These are phyloP conservation scores for Huiozyma naganishii DNA, from an alignment of 805 yeast species.

Conservation along the genomic window DNA sequence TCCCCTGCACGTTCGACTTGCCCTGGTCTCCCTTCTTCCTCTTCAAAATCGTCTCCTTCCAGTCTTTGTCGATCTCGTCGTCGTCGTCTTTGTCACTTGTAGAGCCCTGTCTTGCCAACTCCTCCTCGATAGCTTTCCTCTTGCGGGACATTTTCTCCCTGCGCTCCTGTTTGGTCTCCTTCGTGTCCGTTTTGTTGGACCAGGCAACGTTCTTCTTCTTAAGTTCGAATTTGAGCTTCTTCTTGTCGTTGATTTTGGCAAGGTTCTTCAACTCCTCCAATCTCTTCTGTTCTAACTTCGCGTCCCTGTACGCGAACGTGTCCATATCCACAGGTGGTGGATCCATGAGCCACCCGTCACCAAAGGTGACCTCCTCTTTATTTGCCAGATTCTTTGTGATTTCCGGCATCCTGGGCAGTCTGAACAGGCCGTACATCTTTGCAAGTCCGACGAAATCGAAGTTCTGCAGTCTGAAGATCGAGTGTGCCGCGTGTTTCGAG, in stretches of 20 bases:
- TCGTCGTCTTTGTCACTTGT: conserved; percentile 28
- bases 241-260: conserved; percentile 27
- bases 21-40: conserved; percentile 47
- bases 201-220: conserved; percentile 57
- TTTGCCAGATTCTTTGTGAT: conserved; percentile 37
- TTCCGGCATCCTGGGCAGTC: conserved; percentile 95
- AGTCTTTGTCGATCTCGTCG: conserved; percentile 53
- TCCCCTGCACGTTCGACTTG: conserved; percentile 36
- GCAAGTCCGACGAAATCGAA: conserved; percentile 69
- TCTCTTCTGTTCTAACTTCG: conserved; percentile 52
- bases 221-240: conserved; percentile 34
- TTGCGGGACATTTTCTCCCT: conserved; percentile 48
- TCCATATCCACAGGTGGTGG: conserved; percentile 52
- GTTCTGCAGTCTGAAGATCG: conserved; percentile 67
- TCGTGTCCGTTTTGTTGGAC: conserved; percentile 60
- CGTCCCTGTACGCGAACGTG: conserved; percentile 51
- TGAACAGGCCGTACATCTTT: conserved; percentile 62
- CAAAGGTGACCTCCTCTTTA: conserved; percentile 31
- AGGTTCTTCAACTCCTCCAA: conserved; percentile 43
- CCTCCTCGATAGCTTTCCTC: conserved; percentile 52
- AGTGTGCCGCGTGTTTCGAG: conserved; percentile 76
- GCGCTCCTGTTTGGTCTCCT: conserved; percentile 51
- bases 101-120: conserved; percentile 33
- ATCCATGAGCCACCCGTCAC: conserved; percentile 63
- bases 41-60: conserved; percentile 73